Evolutionary conservation across 108 stramenopile species (phyloP), one percentile per base, ranked within the genome.

Genomic region (Nitzschia inconspicua): DNA sequence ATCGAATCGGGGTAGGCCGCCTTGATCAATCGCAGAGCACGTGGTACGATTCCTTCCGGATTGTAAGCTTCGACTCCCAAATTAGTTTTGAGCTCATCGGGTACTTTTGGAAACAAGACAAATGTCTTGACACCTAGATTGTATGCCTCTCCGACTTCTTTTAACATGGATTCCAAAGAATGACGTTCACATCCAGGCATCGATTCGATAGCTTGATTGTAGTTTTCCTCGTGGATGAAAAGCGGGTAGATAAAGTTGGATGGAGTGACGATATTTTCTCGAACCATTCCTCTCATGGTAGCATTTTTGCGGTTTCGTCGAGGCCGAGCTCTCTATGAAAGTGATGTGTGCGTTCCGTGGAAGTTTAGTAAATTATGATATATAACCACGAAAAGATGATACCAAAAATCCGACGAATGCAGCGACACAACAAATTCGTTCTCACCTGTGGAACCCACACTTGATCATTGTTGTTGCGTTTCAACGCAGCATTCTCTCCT

Each of bases 221-320:
- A 79, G 40, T 84, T 76, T 64, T 96, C 91, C 25, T 98, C 97
- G 71, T 97, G 96, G 54, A 98, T 98, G 75, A 98, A 98, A 3
- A 98, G 88, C 34, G 97, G 97, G 66, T 97, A 97, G 47, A 98
- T 96, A 68, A 98, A 96, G 70, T 98, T 95, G 44, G 86, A 73
- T 19, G 96, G 96, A 3, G 94, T 91, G 36, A 98, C 91, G 63
- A 96, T 86, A 62, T 79, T 92, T 68, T 98, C 97, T n/a, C 95
- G 80, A 8, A 98, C 95, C 95, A 98, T 95, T 43, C 76, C 72
- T 18, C 97, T 91, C 37, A 98, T 68, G 27, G 90, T 85, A 16
- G 93, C 70, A 40, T 77, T 91, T 83, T 98, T 98, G 7, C 96
- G 85, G 79, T 97, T 98, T 28, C 97, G 90, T 54, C 97, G 88